Evolutionary conservation across 2,329 filamentous ascomycete species (phyloP).

Genomic region (Exophiala alcalophila): DNA sequence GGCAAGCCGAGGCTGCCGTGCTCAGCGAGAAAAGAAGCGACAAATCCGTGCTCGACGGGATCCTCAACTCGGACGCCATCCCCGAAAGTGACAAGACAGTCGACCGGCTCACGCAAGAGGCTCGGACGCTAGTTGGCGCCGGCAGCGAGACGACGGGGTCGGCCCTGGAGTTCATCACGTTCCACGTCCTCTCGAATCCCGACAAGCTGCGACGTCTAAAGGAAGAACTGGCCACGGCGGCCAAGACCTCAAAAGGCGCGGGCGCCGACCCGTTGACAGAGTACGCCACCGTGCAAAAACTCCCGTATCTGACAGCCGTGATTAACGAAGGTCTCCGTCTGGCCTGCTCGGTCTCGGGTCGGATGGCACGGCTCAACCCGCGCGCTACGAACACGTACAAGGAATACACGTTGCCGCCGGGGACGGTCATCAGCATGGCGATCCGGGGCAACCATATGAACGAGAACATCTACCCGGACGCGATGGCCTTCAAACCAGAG

Average conservation of each 20-base stretch:
- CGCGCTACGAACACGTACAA: conserved; percentile 17
- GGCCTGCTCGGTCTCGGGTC: conserved; percentile 42
- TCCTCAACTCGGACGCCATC: conserved; percentile 31
- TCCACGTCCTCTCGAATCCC: conserved; percentile 26
- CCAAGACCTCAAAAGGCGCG: conserved; percentile 28
- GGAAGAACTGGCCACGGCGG: conserved; percentile 32
- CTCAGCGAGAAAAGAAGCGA: conserved; percentile 23
- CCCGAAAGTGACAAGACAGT: conserved; percentile 35
- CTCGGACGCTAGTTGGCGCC: conserved; percentile 26
- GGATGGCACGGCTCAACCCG: conserved; percentile 23
- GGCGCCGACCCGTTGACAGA: conserved; percentile 15
- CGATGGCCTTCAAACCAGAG: conserved; percentile 35
- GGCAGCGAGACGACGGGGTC: conserved; percentile 28
- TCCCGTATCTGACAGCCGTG: conserved; percentile 50
- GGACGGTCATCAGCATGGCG: conserved; percentile 29
- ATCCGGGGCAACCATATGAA: conserved; percentile 26
- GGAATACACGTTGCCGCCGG: conserved; percentile 23
- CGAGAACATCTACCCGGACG: conserved; percentile 41
- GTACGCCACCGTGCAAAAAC: conserved; percentile 20
- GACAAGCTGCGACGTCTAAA: conserved; percentile 30
- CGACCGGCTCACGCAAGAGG: conserved; percentile 32
- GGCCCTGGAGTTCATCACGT: conserved; percentile 23
- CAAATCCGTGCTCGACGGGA: conserved; percentile 30
- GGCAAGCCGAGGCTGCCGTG: conserved; percentile 16
- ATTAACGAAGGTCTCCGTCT: conserved; percentile 51